Conservation (phyloP, 257 asterid species). For the Plantago elongata region DNA sequence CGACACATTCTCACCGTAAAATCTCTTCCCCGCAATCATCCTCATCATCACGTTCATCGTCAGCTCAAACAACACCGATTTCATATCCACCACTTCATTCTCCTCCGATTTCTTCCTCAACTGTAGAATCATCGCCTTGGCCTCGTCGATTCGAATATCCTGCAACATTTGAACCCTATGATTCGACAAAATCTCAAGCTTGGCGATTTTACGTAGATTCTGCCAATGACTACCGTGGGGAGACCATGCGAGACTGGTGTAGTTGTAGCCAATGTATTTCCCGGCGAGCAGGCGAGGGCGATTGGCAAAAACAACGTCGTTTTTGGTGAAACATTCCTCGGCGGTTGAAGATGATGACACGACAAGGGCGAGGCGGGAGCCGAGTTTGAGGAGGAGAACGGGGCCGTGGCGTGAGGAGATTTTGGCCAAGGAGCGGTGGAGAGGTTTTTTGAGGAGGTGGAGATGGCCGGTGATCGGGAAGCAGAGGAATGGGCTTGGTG, state of each 20-base stretch:
- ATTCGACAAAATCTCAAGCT: slow-evolving; percentile 38
- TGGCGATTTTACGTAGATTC: slow-evolving; percentile 33
- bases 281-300: slow-evolving; percentile 44
- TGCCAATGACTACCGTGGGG: slow-evolving; percentile 50
- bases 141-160: slow-evolving; percentile 37
- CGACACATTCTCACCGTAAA: slow-evolving; percentile 24
- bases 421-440: slow-evolving; percentile 30
- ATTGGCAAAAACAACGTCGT: slow-evolving; percentile 43
- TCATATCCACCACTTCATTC: slow-evolving; percentile 27
- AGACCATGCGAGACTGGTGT: slow-evolving; percentile 32
- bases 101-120: slow-evolving; percentile 10
- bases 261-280: slow-evolving; percentile 34
- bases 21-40: slow-evolving; percentile 41
- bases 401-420: slow-evolving; percentile 38
- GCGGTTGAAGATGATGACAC: slow-evolving; percentile 48
- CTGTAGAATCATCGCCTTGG: slow-evolving; percentile 26
- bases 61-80: slow-evolving; percentile 29
- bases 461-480: slow-evolving; percentile 66
- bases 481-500: slow-evolving; percentile 50
- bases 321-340: slow-evolving; percentile 44
- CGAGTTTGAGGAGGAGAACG: slow-evolving; percentile 34
- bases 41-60: slow-evolving; percentile 37
- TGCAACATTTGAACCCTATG: slow-evolving; percentile 43
- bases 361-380: slow-evolving; percentile 41
- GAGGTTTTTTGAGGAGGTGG: slow-evolving; percentile 39